A percentile compares a stretch with the other conserved stretches of the same genome.
Evolutionary conservation across 2,329 filamentous ascomycete genomes (phyloP).

Genomic region (Hypoxylon sp.): DNA sequence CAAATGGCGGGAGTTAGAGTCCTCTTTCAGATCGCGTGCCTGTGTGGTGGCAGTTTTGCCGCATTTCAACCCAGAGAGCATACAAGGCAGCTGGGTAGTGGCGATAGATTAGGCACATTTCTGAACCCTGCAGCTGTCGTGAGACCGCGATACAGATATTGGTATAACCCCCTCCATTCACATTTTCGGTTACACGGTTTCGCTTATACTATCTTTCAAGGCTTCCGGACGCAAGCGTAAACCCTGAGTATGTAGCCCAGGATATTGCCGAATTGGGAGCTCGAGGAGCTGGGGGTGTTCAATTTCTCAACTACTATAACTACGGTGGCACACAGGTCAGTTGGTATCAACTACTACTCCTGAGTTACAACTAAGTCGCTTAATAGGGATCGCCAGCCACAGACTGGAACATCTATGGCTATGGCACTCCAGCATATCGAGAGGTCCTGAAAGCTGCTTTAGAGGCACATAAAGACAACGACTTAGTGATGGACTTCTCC

Average conservation of each 20-base stretch:
- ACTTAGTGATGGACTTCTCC: neutral
- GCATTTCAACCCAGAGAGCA: neutral
- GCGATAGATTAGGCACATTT: neutral
- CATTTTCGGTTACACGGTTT: neutral
- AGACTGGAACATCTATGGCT: neutral
- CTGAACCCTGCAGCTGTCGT: neutral
- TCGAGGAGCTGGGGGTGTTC: neutral
- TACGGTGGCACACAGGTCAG: neutral
- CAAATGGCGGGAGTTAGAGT: neutral
- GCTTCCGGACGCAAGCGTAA: neutral
- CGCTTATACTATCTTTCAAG: neutral
- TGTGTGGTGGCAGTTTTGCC: neutral
- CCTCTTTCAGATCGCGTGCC: neutral
- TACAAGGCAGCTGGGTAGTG: neutral
- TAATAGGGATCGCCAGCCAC: neutral
- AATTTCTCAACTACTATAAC: neutral
- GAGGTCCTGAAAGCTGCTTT: neutral
- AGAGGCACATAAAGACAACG: neutral
- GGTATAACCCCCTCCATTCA: neutral
- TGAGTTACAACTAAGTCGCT: neutral
- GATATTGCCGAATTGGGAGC: neutral
- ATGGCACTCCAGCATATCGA: neutral
- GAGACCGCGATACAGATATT: neutral
- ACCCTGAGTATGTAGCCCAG: neutral
- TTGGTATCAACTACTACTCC: neutral